Base-by-base conservation (phyloP, 164 flowering plant species). In the Annona cherimola region DNA sequence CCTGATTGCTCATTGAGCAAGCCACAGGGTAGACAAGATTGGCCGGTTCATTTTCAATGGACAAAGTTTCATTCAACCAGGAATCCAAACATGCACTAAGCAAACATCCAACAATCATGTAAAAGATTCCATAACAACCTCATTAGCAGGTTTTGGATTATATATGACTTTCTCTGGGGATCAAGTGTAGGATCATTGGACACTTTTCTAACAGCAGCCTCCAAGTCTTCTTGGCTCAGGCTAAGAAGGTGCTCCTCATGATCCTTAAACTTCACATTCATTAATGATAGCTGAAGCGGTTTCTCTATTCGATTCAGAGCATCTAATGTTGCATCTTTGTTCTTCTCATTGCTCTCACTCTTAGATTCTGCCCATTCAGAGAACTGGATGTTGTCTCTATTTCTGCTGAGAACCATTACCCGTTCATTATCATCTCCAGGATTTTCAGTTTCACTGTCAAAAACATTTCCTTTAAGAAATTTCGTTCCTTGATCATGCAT, bases 71-170 rank as follows among this genome's bases (percentile, higher is more conserved):
- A 8, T 50, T 50, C 55, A 50, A 50, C 55, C 14, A 14, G 14
- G 55, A 50, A 50, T 50, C 55, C 55, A 50, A 14, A 50, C 55
- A 50, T 14, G 14, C 55, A 6, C 9, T 66, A 68, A 55, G 50
- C 26, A 42, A 16, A 59, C 8, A 65, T 14, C 57, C 44, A 39
- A 43, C 44, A 40, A 19, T 42, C 35, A 71, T 45, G 64, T 35
- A 19, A 46, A 70, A 41, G 66, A 42, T 1, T 63, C 42, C 66
- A 54, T 12, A 76, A 45, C 61, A 70, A 89, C 98, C 98, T 91
- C 83, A 80, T 89, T 14, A 84, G 78, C 76, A 91, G 74, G 73
- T 83, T 86, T 83, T 93, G 98, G 59, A 86, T 84, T n/a, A 91
- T 71, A 62, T 62, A 75, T 55, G 94, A 75, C 74, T 88, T 93